Evolutionary conservation across 176 grass and related monocot genomes (phyloP).

Genomic region (Phoenix roebelenii): DNA sequence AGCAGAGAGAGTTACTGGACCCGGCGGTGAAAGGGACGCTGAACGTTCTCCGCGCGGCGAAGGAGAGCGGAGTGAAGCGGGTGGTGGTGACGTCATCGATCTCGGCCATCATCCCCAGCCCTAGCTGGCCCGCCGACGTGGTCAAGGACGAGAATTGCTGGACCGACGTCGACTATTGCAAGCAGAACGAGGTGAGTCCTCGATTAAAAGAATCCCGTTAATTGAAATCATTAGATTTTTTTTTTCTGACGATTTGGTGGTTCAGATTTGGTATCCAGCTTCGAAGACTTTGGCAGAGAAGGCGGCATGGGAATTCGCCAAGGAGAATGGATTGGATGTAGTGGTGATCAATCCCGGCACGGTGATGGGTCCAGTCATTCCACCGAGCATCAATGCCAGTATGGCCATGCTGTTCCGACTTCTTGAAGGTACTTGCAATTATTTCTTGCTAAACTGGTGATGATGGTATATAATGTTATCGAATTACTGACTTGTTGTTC

Average conservation of each 20-base stretch:
- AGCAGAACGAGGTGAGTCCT: slow-evolving; percentile 53
- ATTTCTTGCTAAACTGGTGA: no score
- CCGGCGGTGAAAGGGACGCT: slow-evolving; percentile 74
- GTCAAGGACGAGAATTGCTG: slow-evolving; percentile 66
- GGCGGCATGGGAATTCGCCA: slow-evolving; percentile 79
- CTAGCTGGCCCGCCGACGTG: slow-evolving; percentile 47
- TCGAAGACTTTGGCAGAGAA: slow-evolving; percentile 87
- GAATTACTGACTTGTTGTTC: no score
- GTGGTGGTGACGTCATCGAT: slow-evolving; percentile 76
- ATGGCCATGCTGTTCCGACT: slow-evolving; percentile 60
- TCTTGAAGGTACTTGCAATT: slow-evolving; percentile 29
- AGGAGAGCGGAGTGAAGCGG: slow-evolving; percentile 42
- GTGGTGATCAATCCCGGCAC: slow-evolving; percentile 76
- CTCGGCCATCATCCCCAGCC: slow-evolving; percentile 48
- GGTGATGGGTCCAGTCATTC: slow-evolving; percentile 64
- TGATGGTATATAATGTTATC: no score
- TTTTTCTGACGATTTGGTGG: background rate
- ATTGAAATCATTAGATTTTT: background rate
- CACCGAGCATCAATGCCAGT: slow-evolving; percentile 55
- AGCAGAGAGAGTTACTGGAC: slow-evolving; percentile 54
- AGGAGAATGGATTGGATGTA: slow-evolving; percentile 68
- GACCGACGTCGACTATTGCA: slow-evolving; percentile 74
- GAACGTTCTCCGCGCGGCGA: slow-evolving; percentile 64
- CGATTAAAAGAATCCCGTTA: background rate
- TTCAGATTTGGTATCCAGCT: slow-evolving; percentile 79